Evolutionary conservation across 768 basidiomycete species (phyloP).

Genomic region (Agaricus subrufescens): DNA sequence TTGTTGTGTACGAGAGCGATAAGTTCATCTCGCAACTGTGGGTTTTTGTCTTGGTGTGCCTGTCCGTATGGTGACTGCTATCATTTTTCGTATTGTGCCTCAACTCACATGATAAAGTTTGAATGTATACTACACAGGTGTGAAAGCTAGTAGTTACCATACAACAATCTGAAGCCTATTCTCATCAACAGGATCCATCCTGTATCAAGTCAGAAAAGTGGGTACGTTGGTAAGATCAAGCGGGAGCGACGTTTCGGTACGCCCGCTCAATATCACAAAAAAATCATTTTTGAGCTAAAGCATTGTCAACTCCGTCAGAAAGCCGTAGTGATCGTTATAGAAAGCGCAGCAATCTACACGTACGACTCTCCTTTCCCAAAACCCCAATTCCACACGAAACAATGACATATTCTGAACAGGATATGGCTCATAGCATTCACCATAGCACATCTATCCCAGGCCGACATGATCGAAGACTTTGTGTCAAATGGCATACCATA

Average conservation of each 20-base stretch:
- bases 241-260: not conserved
- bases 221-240: not conserved
- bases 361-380: not conserved
- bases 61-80: not conserved
- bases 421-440: not conserved
- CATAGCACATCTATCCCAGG: not conserved
- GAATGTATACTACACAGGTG: constrained; percentile 3
- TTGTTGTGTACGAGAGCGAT: not conserved
- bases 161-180: not conserved
- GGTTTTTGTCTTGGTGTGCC: not conserved
- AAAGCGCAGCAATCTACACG: constrained; percentile 15
- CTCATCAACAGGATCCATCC: not conserved
- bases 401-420: not conserved
- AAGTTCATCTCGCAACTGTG: not conserved
- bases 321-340: constrained; percentile 10
- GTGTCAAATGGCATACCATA: constrained; percentile 6
- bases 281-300: not conserved
- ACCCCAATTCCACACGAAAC: not conserved
- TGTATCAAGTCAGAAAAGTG: not conserved
- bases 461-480: not conserved
- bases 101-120: not conserved
- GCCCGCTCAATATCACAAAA: too few species aligned
- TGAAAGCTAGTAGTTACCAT: not conserved
- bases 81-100: not conserved
- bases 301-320: not conserved